Base-by-base conservation (phyloP, 257 asterid species). In the Przewalskia tangutica region DNA sequence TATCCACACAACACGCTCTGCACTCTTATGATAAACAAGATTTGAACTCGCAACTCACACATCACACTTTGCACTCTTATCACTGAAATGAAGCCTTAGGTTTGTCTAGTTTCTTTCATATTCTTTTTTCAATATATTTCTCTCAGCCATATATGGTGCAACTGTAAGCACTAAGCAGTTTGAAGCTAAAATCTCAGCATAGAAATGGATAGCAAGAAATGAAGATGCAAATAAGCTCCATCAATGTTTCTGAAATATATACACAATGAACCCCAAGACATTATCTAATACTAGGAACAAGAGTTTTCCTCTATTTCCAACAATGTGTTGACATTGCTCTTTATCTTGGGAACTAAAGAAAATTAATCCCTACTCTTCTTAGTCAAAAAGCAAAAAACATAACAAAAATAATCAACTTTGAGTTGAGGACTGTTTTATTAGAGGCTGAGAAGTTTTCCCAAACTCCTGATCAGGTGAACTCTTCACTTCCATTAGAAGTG, bases 401-500 rank as follows among this genome's bases (percentile, higher is more conserved):
- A 27, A 27, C 32, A 8, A 55, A 62, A 84, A 71, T 36, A 79
- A 88, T 91, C 87, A 94, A 82, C 92, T 86, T 36, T 90, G 93
- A 79, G 85, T 85, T 27, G 95, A 89, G 84, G 94, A 80, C 84
- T 93, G 97, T 81, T 95, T 95, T 67, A 93, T 92, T 56, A 95
- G 82, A 46, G 98, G 98, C 88, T 95, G 98, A 85, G 94, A 93
- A 54, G 97, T 92, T 84, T 95, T 93, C 81, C 90, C 97, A 17
- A 87, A 83, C 46, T 93, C 98, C 86, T 36, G 75, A 36, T 90
- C 93, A 0, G 91, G 93, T 50, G 90, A 86, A 81, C 97, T 90
- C 91, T 93, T 95, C 77, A 95, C 97, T 84, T 95, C 98, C 97
- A 89, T 91, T 9, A 95, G 83, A 82, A 95, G 98, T 10, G 98